Evolutionary conservation across 257 asterid genomes (phyloP), one percentile per base, ranked within the genome.

Genomic region (Cinchona pubescens): DNA sequence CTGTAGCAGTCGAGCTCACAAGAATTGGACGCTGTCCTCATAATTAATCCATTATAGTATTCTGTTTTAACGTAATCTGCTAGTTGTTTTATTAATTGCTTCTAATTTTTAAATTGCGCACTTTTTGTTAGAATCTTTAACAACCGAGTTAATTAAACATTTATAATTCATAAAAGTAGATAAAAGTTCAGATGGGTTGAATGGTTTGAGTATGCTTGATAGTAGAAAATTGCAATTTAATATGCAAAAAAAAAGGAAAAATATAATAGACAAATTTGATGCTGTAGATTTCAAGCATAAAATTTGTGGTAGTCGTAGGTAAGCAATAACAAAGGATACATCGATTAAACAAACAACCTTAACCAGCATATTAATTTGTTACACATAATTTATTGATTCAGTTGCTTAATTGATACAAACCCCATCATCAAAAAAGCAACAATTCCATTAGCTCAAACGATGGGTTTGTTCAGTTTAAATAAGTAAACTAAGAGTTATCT

Each of bases 121-220:
- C 63, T 62, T 62, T 62, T 32, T 2, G 37, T 61, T 5, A 45
- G 71, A 62, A 74, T 74, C 71, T 74, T 45, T 23, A 62, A 27
- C 46, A 7, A 43, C 55, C 45, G 2, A 60, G 12, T 56, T 2
- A n/a, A 7, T 18, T 38, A 13, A 11, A 14, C 72, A 27, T 67
- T 11, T 23, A 42, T 18, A 42, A 67, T 14, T 43, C 58, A 67
- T 16, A 7, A 67, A 13, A 43, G 72, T 14, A 42, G 40, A 27
- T 66, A 8, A 38, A 21, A 18, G n/a, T 7, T 55, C 30, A n/a
- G 15, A 40, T 21, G 45, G 34, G 71, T 11, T 66, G 9, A 32
- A 72, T 59, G 37, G 32, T 37, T 40, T 55, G 34, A 35, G 64
- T 63, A 30, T 27, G 12, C 16, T 59, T 59, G 2, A 11, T 27